Evolutionary conservation across 2,329 filamentous ascomycete species (phyloP).

Genomic region (Macrophomina phaseolina): DNA sequence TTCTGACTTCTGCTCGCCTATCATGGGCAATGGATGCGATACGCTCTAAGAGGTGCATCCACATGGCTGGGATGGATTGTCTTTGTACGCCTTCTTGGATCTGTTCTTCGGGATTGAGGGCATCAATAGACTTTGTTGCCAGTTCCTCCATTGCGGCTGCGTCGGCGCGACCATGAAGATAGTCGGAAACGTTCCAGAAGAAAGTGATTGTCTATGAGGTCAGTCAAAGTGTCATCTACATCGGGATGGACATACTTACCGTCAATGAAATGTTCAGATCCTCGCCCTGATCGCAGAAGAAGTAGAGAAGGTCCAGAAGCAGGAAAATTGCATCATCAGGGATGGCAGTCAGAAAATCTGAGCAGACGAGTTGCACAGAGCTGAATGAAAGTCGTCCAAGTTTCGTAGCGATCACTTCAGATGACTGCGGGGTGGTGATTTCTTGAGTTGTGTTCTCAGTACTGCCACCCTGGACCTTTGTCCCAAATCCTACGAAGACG

Average conservation of each 20-base stretch:
- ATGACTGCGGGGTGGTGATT: background rate
- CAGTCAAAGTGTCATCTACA: background rate
- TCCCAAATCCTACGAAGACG: conserved; percentile 62
- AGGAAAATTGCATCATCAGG: conserved; percentile 73
- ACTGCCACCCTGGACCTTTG: conserved; percentile 38
- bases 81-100: conserved; percentile 18
- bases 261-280: conserved; percentile 96
- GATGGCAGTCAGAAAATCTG: conserved; percentile 82
- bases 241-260: conserved; percentile 54
- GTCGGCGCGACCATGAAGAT: conserved; percentile 64
- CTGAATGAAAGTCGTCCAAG: conserved; percentile 87
- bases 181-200: conserved; percentile 95
- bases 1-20: conserved; percentile 75
- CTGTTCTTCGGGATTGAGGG: conserved; percentile 1
- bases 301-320: conserved; percentile 86
- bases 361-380: conserved; percentile 89
- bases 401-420: conserved; percentile 62
- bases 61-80: conserved; percentile 70
- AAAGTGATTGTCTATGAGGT: conserved; percentile 78
- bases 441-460: conserved; percentile 3
- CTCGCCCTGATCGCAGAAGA: conserved; percentile 86
- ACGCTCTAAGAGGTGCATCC: conserved; percentile 76
- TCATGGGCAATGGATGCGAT: conserved; percentile 75
- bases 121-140: conserved; percentile 24
- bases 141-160: conserved; percentile 40